A percentile compares a stretch with the other conserved stretches of the same genome.
Conservation (phyloP, 768 basidiomycete species). For the Roridomyces roridus region DNA sequence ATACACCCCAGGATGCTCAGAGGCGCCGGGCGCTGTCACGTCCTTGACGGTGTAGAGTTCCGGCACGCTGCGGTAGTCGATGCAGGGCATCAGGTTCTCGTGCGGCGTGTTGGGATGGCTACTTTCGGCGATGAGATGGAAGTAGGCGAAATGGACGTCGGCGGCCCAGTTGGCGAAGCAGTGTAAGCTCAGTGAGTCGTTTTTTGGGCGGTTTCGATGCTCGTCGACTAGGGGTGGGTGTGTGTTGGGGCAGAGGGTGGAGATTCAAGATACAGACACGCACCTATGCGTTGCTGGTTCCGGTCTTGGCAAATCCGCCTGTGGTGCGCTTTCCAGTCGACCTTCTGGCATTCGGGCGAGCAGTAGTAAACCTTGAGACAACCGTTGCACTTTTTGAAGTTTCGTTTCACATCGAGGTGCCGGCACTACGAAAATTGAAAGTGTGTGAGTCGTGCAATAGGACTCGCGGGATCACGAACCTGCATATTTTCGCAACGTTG, state of each 20-base stretch:
- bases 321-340: constrained; percentile 43
- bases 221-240: constrained; percentile 25
- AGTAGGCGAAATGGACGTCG: constrained; percentile 27
- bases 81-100: constrained; percentile 35
- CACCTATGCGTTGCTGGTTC: constrained; percentile 39
- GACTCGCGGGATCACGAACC: constrained; percentile 20
- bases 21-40: constrained; percentile 8
- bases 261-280: neutral
- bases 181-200: constrained; percentile 38
- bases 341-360: constrained; percentile 43
- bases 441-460: too few species aligned
- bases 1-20: constrained; percentile 18
- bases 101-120: constrained; percentile 30
- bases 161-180: constrained; percentile 37
- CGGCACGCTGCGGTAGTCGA: constrained; percentile 38
- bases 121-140: constrained; percentile 30
- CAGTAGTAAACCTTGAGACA: constrained; percentile 42
- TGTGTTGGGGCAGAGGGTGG: neutral
- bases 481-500: constrained; percentile 41
- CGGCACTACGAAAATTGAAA: constrained; percentile 32
- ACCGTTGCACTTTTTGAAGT: constrained; percentile 37
- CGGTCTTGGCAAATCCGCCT: constrained; percentile 38
- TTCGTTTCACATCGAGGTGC: constrained; percentile 37
- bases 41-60: constrained; percentile 32
- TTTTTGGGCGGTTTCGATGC: constrained; percentile 37